Conservation (phyloP, 495 filamentous ascomycete species). For the Aspergillus conjunctus region DNA sequence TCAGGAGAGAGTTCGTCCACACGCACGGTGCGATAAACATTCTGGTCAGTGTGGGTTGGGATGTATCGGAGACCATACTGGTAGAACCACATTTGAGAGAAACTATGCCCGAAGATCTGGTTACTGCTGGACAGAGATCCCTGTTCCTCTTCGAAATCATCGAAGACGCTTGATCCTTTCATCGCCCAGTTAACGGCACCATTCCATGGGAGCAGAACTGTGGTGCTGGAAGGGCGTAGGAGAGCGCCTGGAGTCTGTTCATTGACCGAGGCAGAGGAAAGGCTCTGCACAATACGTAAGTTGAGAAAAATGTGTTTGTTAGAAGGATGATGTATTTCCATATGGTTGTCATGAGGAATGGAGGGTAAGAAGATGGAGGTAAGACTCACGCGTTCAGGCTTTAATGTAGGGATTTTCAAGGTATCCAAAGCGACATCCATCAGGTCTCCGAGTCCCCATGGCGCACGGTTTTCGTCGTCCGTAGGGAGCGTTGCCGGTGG, state of each 20-base stretch:
- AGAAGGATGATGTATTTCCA: neutral
- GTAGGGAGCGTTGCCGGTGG: neutral
- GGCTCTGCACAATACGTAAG: neutral
- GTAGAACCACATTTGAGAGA: slow-evolving; percentile 30
- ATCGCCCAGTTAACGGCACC: slow-evolving; percentile 35
- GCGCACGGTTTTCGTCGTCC: too few species aligned
- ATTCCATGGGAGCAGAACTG: slow-evolving; percentile 27
- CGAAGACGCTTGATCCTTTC: slow-evolving; percentile 28
- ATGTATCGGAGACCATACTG: slow-evolving; percentile 41
- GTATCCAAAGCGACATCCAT: slow-evolving; percentile 1
- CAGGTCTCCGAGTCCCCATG: neutral
- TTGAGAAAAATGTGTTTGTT: neutral
- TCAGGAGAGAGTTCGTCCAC: slow-evolving; percentile 33
- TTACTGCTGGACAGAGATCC: slow-evolving; percentile 11
- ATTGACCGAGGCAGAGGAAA: neutral
- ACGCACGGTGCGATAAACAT: slow-evolving; percentile 35
- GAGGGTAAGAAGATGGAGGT: neutral
- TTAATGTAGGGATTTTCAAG: slow-evolving; percentile 6
- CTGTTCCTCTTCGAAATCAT: slow-evolving; percentile 24
- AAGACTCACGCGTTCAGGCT: neutral
- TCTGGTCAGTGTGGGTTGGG: slow-evolving; percentile 20
- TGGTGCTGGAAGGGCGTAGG: neutral
- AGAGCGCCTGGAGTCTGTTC: neutral
- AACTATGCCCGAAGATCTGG: slow-evolving; percentile 13
- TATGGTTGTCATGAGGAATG: neutral